Percentiles rank a stretch among this genome's conserved stretches.
Conservation (phyloP, 116 monocot species). For the Thalassia testudinum region DNA sequence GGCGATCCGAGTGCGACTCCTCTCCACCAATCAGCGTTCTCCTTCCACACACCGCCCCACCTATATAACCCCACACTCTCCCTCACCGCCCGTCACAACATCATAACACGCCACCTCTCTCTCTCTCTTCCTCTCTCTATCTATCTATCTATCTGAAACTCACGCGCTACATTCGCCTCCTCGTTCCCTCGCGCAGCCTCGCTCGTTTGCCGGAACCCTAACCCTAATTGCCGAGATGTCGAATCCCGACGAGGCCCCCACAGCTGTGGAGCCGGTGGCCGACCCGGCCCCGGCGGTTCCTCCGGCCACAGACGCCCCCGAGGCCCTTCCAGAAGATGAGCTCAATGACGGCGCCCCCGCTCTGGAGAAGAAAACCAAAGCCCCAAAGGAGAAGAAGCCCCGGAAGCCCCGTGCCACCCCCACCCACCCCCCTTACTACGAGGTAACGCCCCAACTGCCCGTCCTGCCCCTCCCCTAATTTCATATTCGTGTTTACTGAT, state of each 20-base stretch:
- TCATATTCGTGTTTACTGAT: neutral
- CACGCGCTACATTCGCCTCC: too few species aligned
- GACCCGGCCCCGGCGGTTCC: neutral
- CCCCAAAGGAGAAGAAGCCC: constrained; percentile 25
- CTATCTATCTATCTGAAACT: too few species aligned
- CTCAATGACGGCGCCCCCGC: neutral
- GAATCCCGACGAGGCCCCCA: constrained; percentile 2
- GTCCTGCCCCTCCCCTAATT: neutral
- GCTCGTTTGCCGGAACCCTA: too few species aligned
- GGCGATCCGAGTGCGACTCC: constrained; percentile 14
- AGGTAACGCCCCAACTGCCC: constrained; percentile 10
- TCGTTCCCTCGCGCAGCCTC: too few species aligned
- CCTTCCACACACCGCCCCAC: neutral
- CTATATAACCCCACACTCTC: constrained; percentile 7
- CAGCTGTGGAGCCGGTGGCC: constrained; percentile 1
- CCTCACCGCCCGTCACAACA: too few species aligned
- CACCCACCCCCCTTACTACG: constrained; percentile 37
- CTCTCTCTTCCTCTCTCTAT: too few species aligned
- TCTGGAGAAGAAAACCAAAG: constrained; percentile 4
- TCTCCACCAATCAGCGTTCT: constrained; percentile 20
- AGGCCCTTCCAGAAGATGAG: neutral
- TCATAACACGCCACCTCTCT: too few species aligned
- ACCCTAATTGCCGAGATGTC: neutral
- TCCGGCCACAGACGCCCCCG: constrained; percentile 3
- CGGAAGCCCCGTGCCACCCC: constrained; percentile 18